A percentile compares a stretch with the other conserved stretches of the same genome.
Evolutionary conservation across 768 basidiomycete species (phyloP).

Genomic region (Boletus reticuloceps): DNA sequence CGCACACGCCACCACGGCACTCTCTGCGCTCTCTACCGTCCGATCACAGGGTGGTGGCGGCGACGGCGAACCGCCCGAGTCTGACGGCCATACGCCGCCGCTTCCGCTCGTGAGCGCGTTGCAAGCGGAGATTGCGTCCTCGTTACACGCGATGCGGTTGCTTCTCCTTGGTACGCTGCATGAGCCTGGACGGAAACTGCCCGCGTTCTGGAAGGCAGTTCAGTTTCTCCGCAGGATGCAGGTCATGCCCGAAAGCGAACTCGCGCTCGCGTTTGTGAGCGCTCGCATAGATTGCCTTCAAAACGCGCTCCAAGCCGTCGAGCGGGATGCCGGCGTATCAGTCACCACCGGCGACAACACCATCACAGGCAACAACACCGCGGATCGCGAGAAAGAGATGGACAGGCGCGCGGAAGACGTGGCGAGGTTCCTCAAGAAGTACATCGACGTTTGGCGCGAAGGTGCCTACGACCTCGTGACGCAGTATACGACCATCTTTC

Average conservation of each 20-base stretch:
- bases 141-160: slow-evolving; percentile 63
- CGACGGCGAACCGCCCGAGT: slow-evolving; percentile 36
- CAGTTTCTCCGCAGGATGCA: slow-evolving; percentile 85
- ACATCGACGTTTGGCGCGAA: slow-evolving; percentile 90
- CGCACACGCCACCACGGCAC: slow-evolving; percentile 60
- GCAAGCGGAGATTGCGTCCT: slow-evolving; percentile 63
- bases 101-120: slow-evolving; percentile 45
- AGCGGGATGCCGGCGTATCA: slow-evolving; percentile 42
- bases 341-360: slow-evolving; percentile 10
- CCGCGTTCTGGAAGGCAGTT: slow-evolving; percentile 86
- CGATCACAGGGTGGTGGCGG: slow-evolving; percentile 27
- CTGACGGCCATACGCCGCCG: slow-evolving; percentile 36
- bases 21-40: slow-evolving; percentile 35
- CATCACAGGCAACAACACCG: slow-evolving; percentile 20
- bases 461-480: slow-evolving; percentile 90
- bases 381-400: slow-evolving; percentile 41
- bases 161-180: slow-evolving; percentile 77
- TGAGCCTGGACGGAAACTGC: slow-evolving; percentile 81
- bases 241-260: slow-evolving; percentile 65
- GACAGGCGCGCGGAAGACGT: slow-evolving; percentile 70
- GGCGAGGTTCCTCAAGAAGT: slow-evolving; percentile 76
- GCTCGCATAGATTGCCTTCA: slow-evolving; percentile 67
- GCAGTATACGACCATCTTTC: slow-evolving; percentile 87
- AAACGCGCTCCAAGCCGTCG: slow-evolving; percentile 51
- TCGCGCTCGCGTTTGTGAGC: slow-evolving; percentile 83